Conservation (phyloP, 441 rosid genomes). For the Arabidopsis hybrid region DNA sequence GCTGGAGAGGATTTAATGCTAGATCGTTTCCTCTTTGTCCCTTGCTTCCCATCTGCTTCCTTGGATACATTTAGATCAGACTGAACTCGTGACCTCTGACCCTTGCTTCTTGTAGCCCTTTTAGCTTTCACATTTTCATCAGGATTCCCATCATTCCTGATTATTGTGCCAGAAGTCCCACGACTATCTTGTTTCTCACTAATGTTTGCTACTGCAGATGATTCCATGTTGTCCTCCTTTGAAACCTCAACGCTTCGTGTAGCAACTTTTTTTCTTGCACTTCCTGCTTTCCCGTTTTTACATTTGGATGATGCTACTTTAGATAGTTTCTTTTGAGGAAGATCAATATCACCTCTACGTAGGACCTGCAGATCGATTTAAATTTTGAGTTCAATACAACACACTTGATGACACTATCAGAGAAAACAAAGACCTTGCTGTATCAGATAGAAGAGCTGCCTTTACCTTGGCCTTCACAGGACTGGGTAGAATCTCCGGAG, state of each 20-base stretch:
- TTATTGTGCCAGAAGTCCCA: slow-evolving; percentile 35
- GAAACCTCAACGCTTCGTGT: slow-evolving; percentile 27
- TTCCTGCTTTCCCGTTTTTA: slow-evolving; percentile 32
- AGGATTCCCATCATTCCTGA: slow-evolving; percentile 43
- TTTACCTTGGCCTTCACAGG: slow-evolving; percentile 62
- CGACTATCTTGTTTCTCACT: slow-evolving; percentile 19
- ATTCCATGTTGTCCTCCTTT: slow-evolving; percentile 25
- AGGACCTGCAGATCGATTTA: slow-evolving; percentile 48
- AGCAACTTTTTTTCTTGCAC: slow-evolving; percentile 35
- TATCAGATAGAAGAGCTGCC: not conserved
- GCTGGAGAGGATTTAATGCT: slow-evolving; percentile 22
- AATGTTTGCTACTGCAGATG: slow-evolving; percentile 31
- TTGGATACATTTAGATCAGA: slow-evolving; percentile 30
- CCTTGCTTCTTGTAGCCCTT: slow-evolving; percentile 44
- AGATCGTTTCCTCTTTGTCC: slow-evolving; percentile 42
- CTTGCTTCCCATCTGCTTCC: slow-evolving; percentile 30
- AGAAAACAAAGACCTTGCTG: not conserved
- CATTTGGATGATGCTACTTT: slow-evolving; percentile 32
- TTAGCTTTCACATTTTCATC: slow-evolving; percentile 37
- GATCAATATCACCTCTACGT: slow-evolving; percentile 38
- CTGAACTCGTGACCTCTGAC: slow-evolving; percentile 33
- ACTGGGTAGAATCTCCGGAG: slow-evolving; percentile 79
- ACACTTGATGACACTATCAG: slow-evolving; percentile 7
- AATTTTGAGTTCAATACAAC: slow-evolving; percentile 31
- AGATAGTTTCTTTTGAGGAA: slow-evolving; percentile 32